These are phyloP conservation scores for Cryptococcus sp. DNA, from an alignment of 1,284 basidiomycete species.

Conservation along the genomic window DNA sequence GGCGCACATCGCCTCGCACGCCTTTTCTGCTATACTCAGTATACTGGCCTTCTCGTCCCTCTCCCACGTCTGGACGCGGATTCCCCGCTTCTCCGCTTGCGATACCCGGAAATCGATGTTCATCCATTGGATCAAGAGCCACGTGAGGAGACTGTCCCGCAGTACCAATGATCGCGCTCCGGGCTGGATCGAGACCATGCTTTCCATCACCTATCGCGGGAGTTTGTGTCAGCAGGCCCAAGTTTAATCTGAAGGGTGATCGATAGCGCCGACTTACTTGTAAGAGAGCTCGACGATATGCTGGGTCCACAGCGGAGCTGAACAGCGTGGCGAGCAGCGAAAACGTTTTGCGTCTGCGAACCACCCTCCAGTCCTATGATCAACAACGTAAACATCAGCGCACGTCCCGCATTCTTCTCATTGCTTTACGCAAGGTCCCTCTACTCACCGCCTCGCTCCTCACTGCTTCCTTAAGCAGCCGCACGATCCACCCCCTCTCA, in stretches of 20 bases:
- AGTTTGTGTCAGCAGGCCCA: neutral
- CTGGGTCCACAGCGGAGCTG: conserved; percentile 62
- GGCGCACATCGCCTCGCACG: conserved; percentile 9
- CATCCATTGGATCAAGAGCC: conserved; percentile 74
- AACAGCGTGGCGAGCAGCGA: conserved; percentile 80
- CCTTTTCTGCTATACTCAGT: conserved; percentile 11
- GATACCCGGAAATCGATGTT: conserved; percentile 3
- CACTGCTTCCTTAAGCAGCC: conserved; percentile 80
- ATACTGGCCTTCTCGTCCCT: conserved; percentile 19
- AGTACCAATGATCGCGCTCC: conserved; percentile 69
- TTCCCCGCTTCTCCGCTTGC: neutral
- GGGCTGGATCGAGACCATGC: conserved; percentile 66
- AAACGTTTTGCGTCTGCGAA: conserved; percentile 82
- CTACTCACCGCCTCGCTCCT: conserved; percentile 55
- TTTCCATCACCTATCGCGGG: conserved; percentile 63
- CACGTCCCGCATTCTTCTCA: neutral
- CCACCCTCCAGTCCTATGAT: conserved; percentile 72
- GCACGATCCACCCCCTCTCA: conserved; percentile 84
- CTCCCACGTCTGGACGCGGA: conserved; percentile 14
- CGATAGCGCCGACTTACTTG: conserved; percentile 58
- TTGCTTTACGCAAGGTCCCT: conserved; percentile 10
- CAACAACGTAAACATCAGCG: conserved; percentile 15
- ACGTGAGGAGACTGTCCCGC: conserved; percentile 68
- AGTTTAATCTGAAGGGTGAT: no score
- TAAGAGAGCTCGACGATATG: conserved; percentile 63